Evolutionary conservation across 306 rosid genomes (phyloP), one percentile per base, ranked within the genome.

Genomic region (Spatholobus suberectus): DNA sequence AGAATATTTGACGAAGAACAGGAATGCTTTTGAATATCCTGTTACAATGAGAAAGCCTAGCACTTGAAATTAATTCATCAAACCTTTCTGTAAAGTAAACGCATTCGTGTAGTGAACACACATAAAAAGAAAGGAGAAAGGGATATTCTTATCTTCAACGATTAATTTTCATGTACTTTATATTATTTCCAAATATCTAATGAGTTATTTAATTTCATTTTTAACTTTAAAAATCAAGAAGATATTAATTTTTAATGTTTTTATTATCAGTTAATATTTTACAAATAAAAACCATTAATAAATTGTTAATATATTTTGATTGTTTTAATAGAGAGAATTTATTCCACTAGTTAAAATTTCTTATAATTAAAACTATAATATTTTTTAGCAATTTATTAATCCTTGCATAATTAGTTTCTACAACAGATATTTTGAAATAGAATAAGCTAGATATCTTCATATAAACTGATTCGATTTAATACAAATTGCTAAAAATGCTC

Each of bases 21-120:
- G 61, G 4, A 70, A n/a, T 29, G 14, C 70, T 40, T 75, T 75
- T 41, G 9, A 75, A 75, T 73, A 82, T 55, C 76, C 77, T 75
- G 61, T 66, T 57, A 24, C 12, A 66, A 66, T 67, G 47, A 46
- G 44, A 40, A 38, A 41, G 17, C 20, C 70, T 67, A 67, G 18
- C 71, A 82, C 40, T 82, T 66, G 5, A 38, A 52, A 65, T 75
- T 38, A 75, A 40, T 55, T 41, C 18, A 69, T 43, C 35, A 76
- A 38, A 75, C 46, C 81, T 88, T 85, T 85, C 54, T 46, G 27
- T 18, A 85, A 85, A 75, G 85, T 8, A 54, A 76, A 70, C n/a
- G 55, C 83, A 82, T 71, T 82, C 21, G 52, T 55, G 18, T 44
- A 37, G 59, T 51, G 47, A 81, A 67, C 76, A 79, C 66, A 41